phyloP scores from a whole-genome alignment of 257 asterid genomes.

The Plantago elongata region DNA sequence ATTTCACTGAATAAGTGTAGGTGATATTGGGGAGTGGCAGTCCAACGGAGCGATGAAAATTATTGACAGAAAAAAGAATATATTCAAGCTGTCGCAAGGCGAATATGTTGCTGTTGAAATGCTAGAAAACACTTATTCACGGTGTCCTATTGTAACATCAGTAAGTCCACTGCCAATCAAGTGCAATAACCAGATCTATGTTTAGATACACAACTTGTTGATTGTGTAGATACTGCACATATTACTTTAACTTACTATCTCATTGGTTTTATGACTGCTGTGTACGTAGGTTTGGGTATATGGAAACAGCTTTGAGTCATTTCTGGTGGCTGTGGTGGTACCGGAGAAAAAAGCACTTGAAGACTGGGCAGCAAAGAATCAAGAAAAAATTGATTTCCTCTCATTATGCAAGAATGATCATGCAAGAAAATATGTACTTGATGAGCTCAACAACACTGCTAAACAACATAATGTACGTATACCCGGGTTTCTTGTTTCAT shows the following conservation, averaged over 20 bases:
- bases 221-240: too few relatives aligned
- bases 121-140: slow-evolving; percentile 63
- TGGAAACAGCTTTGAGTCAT: slow-evolving; percentile 88
- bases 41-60: slow-evolving; percentile 79
- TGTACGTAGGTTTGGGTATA: slow-evolving; percentile 70
- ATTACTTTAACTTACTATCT: not conserved
- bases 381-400: slow-evolving; percentile 50
- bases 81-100: slow-evolving; percentile 95
- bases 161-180: slow-evolving; percentile 29
- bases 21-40: slow-evolving; percentile 93
- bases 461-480: slow-evolving; percentile 50
- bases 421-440: slow-evolving; percentile 58
- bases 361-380: slow-evolving; percentile 67
- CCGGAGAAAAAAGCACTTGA: slow-evolving; percentile 76
- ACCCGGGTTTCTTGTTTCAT: not conserved
- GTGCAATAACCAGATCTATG: not conserved
- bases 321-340: slow-evolving; percentile 82
- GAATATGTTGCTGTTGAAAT: slow-evolving; percentile 91
- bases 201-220: too few relatives aligned
- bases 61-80: slow-evolving; percentile 87
- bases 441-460: slow-evolving; percentile 74
- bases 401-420: slow-evolving; percentile 47
- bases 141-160: slow-evolving; percentile 73
- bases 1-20: slow-evolving; percentile 29
- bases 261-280: not conserved